These are phyloP conservation scores for Trichomonas vaginalis DNA, from an alignment of 208 protist species.

Conservation along the genomic window DNA sequence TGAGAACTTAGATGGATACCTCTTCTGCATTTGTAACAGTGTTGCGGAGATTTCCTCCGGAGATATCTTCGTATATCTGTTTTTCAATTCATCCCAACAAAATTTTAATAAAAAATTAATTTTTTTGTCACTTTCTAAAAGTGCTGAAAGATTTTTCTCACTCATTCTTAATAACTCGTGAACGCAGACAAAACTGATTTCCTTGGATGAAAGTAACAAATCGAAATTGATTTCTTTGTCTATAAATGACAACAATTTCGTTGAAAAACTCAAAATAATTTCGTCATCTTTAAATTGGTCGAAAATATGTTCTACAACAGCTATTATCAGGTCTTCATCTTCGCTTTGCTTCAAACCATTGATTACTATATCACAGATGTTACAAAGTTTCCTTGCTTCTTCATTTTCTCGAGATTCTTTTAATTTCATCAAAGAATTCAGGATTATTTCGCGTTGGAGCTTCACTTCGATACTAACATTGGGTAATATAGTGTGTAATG, in stretches of 20 bases:
- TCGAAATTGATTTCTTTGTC: not conserved
- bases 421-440: not conserved
- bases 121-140: not conserved
- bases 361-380: not conserved
- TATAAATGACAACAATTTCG: not conserved
- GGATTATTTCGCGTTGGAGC: not conserved
- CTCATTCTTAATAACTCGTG: not conserved
- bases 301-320: not conserved
- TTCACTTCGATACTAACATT: not conserved
- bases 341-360: not conserved
- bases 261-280: not conserved
- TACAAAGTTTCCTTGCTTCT: not conserved
- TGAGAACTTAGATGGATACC: not conserved
- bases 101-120: not conserved
- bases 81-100: not conserved
- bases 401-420: not conserved
- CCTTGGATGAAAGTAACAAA: no score
- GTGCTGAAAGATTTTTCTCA: not conserved
- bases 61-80: not conserved
- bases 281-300: not conserved
- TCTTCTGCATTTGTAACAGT: not conserved
- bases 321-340: not conserved
- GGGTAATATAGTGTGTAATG: not conserved
- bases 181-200: not conserved
- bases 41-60: not conserved